Evolutionary conservation across 768 basidiomycete genomes (phyloP).

Genomic region (Mycena latifolia): DNA sequence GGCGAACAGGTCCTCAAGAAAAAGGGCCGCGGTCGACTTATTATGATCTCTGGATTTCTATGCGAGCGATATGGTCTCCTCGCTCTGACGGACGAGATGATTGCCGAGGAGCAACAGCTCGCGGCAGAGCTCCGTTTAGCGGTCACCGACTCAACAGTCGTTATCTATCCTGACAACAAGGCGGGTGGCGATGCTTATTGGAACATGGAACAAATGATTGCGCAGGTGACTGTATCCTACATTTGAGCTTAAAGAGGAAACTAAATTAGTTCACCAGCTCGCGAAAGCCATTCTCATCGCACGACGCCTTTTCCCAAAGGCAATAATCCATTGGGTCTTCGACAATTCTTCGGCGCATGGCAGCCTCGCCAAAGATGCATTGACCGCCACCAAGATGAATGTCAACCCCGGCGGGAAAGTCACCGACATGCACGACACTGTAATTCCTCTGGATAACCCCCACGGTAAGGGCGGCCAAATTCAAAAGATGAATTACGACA

Average conservation of each 20-base stretch:
- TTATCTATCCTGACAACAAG: conserved; percentile 23
- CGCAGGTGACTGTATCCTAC: no score
- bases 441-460: conserved; percentile 28
- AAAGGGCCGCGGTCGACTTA: conserved; percentile 35
- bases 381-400: no score
- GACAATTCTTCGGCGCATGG: no score
- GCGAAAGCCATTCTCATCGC: no score
- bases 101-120: conserved; percentile 13
- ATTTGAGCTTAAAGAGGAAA: no score
- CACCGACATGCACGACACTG: conserved; percentile 29
- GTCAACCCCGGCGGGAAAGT: conserved; percentile 30
- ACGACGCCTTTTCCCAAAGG: no score
- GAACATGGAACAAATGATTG: conserved; percentile 29
- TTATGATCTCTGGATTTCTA: conserved; percentile 39
- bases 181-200: conserved; percentile 24
- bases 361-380: no score
- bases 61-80: conserved; percentile 1
- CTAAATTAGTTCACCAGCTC: no score
- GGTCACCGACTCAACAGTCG: conserved; percentile 1
- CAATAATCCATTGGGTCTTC: no score
- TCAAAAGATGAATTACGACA: conserved; percentile 19
- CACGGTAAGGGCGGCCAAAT: conserved; percentile 9
- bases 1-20: conserved; percentile 36
- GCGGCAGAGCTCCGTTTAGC: conserved; percentile 5
- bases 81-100: conserved; percentile 16